phyloP scores from a whole-genome alignment of 2,329 filamentous ascomycete genomes.

The Lachnellula cervina region DNA sequence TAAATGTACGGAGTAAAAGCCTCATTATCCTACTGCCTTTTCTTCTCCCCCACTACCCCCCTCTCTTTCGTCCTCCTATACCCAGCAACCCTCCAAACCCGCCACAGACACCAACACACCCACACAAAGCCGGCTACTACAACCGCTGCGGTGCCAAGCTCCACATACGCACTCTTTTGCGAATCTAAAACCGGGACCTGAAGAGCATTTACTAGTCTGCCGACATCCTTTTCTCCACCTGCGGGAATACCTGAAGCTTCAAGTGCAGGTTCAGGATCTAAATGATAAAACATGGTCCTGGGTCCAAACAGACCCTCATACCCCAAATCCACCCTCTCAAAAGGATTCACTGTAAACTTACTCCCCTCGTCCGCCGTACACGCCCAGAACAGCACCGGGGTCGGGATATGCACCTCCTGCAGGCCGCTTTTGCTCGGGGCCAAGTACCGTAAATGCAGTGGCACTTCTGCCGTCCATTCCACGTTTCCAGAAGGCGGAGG shows the following conservation, averaged over 20 bases:
- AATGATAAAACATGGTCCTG: conserved; percentile 78
- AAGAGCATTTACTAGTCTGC: conserved; percentile 48
- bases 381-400: conserved; percentile 86
- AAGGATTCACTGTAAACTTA: conserved; percentile 73
- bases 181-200: conserved; percentile 62
- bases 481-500: conserved; percentile 36
- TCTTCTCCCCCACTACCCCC: conserved; percentile 7
- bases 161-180: conserved; percentile 43
- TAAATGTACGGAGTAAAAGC: too few relatives aligned
- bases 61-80: conserved; percentile 15
- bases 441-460: conserved; percentile 82
- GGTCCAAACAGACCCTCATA: conserved; percentile 77
- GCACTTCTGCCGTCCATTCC: conserved; percentile 64
- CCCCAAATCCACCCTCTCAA: conserved; percentile 78
- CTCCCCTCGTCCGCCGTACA: conserved; percentile 63
- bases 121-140: conserved; percentile 64
- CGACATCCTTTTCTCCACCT: neutral
- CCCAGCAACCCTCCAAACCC: conserved; percentile 24
- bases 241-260: neutral
- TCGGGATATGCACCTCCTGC: conserved; percentile 58
- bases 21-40: conserved; percentile 15
- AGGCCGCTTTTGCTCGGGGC: conserved; percentile 53
- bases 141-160: conserved; percentile 50
- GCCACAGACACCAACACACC: conserved; percentile 48
- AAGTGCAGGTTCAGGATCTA: conserved; percentile 41